A percentile compares a stretch with the other conserved stretches of the same genome.
These are phyloP conservation scores for Nannizzia gypsea DNA, from an alignment of 2,329 filamentous ascomycete genomes.

Conservation along the genomic window DNA sequence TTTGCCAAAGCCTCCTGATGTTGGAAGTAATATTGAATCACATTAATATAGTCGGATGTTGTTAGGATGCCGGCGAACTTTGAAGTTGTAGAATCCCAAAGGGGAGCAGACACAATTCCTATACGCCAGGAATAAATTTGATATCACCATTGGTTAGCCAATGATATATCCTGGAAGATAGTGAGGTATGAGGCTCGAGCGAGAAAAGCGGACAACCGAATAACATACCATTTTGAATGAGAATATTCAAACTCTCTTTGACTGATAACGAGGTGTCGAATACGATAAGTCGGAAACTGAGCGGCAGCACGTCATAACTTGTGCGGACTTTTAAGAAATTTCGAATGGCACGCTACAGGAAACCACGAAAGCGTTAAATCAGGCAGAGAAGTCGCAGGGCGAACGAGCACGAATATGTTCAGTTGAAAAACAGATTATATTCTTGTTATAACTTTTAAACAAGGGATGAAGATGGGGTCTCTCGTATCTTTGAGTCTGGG, in stretches of 20 bases:
- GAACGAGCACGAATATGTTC: slow-evolving; percentile 9
- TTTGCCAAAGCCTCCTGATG: slow-evolving; percentile 80
- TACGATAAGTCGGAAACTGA: slow-evolving; percentile 90
- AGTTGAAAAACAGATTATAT: slow-evolving; percentile 7
- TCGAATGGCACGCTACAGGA: slow-evolving; percentile 66
- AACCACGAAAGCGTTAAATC: slow-evolving; percentile 2
- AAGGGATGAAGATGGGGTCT: neutral
- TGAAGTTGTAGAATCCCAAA: slow-evolving; percentile 91
- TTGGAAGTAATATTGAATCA: slow-evolving; percentile 98
- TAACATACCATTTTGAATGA: slow-evolving; percentile 76
- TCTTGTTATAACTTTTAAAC: slow-evolving; percentile 5
- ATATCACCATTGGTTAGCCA: slow-evolving; percentile 7
- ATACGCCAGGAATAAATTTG: slow-evolving; percentile 11
- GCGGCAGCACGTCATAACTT: slow-evolving; percentile 92
- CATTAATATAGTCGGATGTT: slow-evolving; percentile 94
- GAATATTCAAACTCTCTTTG: slow-evolving; percentile 90
- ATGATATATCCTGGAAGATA: slow-evolving; percentile 11
- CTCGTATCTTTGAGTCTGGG: neutral
- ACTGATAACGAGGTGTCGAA: slow-evolving; percentile 92
- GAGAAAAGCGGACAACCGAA: neutral
- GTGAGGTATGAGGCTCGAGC: neutral
- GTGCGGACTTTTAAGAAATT: slow-evolving; percentile 93
- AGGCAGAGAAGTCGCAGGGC: slow-evolving; percentile 14
- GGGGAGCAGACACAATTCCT: slow-evolving; percentile 94
- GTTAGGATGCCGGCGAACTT: slow-evolving; percentile 91